These are phyloP conservation scores for Trametes elegans DNA, from an alignment of 768 basidiomycete species.

Conservation along the genomic window DNA sequence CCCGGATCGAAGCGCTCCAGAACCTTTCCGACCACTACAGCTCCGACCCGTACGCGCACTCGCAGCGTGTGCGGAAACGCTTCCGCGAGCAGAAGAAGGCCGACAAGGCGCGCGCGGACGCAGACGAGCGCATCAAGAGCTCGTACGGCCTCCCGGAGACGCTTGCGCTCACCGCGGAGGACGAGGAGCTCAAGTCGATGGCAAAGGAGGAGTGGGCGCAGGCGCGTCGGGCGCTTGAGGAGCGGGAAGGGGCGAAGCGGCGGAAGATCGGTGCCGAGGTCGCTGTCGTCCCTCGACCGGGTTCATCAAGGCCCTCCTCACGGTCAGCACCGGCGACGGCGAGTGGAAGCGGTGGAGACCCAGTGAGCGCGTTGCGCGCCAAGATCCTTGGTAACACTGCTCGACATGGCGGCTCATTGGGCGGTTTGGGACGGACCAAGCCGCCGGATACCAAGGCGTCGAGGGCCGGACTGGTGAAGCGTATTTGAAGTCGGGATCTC, in stretches of 20 bases:
- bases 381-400: slow-evolving; percentile 59
- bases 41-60: slow-evolving; percentile 84
- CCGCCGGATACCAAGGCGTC: slow-evolving; percentile 16
- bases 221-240: slow-evolving; percentile 47
- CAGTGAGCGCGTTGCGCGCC: slow-evolving; percentile 43
- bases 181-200: slow-evolving; percentile 53
- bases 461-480: slow-evolving; percentile 6
- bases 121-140: slow-evolving; percentile 70
- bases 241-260: slow-evolving; percentile 44
- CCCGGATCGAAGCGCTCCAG: slow-evolving; percentile 80
- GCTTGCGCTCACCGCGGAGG: slow-evolving; percentile 64
- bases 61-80: slow-evolving; percentile 67
- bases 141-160: slow-evolving; percentile 76
- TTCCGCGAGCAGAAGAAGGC: slow-evolving; percentile 89
- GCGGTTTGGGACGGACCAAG: slow-evolving; percentile 7
- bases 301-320: not conserved
- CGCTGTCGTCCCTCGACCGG: slow-evolving; percentile 8
- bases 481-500: not conserved
- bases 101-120: slow-evolving; percentile 60
- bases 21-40: slow-evolving; percentile 74
- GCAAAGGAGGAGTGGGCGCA: slow-evolving; percentile 65
- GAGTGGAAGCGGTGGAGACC: slow-evolving; percentile 17
- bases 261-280: slow-evolving; percentile 35
- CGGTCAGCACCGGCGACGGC: not conserved
- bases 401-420: slow-evolving; percentile 26